Base-by-base conservation (phyloP, 257 asterid species). In the Solanum acaule region DNA sequence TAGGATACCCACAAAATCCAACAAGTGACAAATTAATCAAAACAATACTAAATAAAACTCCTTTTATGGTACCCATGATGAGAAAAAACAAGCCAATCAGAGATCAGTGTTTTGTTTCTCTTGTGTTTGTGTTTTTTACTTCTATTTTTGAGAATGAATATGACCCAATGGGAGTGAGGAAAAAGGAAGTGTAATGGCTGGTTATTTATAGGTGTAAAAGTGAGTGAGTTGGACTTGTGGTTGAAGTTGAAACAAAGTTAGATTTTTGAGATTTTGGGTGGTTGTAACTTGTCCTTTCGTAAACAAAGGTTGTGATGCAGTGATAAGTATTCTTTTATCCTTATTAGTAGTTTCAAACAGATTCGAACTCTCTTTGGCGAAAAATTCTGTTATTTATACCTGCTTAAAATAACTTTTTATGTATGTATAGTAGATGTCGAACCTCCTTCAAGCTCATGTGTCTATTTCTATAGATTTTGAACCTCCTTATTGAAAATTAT, bases 1-100 rank as follows among this genome's bases (percentile, higher is more conserved):
- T 85, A 15, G 89, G 91, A 70, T 72, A 89, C 40, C 86, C 91
- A 31, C 89, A 91, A 75, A 88, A 63, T 33, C 71, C 91, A 15
- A 65, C 33, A 20, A 75, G 59, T 27, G 38, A 90, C 77, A 91
- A 56, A 22, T 86, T 86, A 13, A 84, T 12, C 56, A 91, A 46
- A 79, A 88, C 73, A 22, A 49, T n/a, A n/a, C 90, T 31, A 37
- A 70, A 31, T 4, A 89, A n/a, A 22, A 89, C 34, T 52, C 44
- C 59, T 12, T 77, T 75, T 18, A 81, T 5, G 23, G 52, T 75
- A 22, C 42, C 70, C 86, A 81, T 81, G 86, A 20, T 49, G 29
- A 46, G 11, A 31, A 49, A 29, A 81, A 10, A 7, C 23, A 79
- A 46, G 20, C 86, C 70, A 46, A 46, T 12, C 31, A 42, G 72